Conservation (phyloP, 768 basidiomycete genomes). For the Lactarius sp. region DNA sequence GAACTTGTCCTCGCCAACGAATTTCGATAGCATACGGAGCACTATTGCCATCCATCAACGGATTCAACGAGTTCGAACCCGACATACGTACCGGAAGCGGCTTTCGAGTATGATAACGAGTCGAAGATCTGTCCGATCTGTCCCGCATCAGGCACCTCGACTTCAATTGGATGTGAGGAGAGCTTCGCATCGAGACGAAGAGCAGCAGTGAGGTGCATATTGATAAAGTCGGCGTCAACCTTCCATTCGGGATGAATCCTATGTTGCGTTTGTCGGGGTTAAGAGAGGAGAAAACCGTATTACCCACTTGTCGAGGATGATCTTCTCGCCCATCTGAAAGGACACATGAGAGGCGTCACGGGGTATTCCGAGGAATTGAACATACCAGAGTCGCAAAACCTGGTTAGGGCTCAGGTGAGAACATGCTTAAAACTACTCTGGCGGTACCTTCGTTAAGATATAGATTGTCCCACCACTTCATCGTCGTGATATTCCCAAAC, state of each 20-base stretch:
- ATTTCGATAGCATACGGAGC: slow-evolving; percentile 85
- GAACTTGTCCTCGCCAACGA: slow-evolving; percentile 87
- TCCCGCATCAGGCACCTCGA: slow-evolving; percentile 82
- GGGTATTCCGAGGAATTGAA: slow-evolving; percentile 25
- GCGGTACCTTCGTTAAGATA: slow-evolving; percentile 83
- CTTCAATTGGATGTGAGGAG: slow-evolving; percentile 91
- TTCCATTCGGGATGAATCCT: slow-evolving; percentile 86
- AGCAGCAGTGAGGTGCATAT: slow-evolving; percentile 69
- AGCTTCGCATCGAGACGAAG: slow-evolving; percentile 77
- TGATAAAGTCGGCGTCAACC: slow-evolving; percentile 75
- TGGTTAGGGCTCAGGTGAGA: slow-evolving; percentile 45
- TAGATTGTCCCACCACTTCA: slow-evolving; percentile 89
- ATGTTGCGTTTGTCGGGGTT: slow-evolving; percentile 5
- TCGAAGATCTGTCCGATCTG: slow-evolving; percentile 82
- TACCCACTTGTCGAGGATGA: slow-evolving; percentile 15
- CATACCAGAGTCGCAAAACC: slow-evolving; percentile 76
- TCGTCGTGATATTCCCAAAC: slow-evolving; percentile 93
- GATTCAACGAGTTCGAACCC: not conserved
- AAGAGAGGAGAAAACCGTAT: not conserved
- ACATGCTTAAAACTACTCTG: not conserved
- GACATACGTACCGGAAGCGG: slow-evolving; percentile 54
- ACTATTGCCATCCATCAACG: slow-evolving; percentile 38
- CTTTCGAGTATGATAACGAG: slow-evolving; percentile 80
- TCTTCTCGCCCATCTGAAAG: slow-evolving; percentile 49
- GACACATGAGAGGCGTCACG: slow-evolving; percentile 20